Evolutionary conservation across 495 filamentous ascomycete genomes (phyloP), one percentile per base, ranked within the genome.

Genomic region (Podospora conica): DNA sequence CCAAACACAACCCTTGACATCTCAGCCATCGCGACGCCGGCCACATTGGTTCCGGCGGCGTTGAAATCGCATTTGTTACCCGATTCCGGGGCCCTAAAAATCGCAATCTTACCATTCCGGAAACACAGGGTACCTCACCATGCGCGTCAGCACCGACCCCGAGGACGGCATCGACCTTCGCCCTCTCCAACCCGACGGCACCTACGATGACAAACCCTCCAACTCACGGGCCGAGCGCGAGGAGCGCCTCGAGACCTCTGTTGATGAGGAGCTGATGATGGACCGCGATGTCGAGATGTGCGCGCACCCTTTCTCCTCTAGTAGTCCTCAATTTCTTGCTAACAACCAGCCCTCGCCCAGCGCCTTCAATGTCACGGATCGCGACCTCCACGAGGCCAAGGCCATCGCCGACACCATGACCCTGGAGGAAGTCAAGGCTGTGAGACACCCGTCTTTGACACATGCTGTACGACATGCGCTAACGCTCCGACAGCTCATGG

Each of bases 301-400:
- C 23, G 66, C 48, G 12, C 27, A 60, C 15, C 20, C 62, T 10
- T 27, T 59, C 15, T 31, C 22, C 20, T 9, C n/a, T 65, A 5
- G 7, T 1, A 58, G 6, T 7, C n/a, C 55, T 9, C 3, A 18
- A 4, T 57, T 12, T 20, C 27, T 9, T 25, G 33, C n/a, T 21
- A 10, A 33, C 10, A 61, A 7, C 11, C 40, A 3, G 8, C 23
- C 28, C 10, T 25, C 9, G 64, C 60, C n/a, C 65, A 67, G 25
- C 62, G 40, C 40, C 40, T 48, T 75, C 53, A 74, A 74, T 55
- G 69, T 72, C 29, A 72, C 73, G 0, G 72, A 73, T 55, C 48
- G 61, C 9, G 74, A 76, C 59, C 63, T 74, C 24, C 61, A 58
- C 1, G 72, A 76, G 56, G 74, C 74, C 33, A 69, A 64, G 53